Conservation (phyloP, 345 rosid genomes). For the Euphorbia tirucalli region DNA sequence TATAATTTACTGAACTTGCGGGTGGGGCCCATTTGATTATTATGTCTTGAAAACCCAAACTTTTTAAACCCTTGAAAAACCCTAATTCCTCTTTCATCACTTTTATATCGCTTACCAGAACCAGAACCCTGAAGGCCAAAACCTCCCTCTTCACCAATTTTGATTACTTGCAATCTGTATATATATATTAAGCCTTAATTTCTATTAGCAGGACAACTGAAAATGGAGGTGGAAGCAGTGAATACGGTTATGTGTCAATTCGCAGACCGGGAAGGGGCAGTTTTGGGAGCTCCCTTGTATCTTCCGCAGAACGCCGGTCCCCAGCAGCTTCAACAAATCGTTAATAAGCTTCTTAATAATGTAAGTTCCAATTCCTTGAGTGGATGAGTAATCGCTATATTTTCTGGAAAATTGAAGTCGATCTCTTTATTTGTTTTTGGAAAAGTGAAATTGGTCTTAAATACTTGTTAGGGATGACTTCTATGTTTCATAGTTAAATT, state of each 20-base stretch:
- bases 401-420: neutral
- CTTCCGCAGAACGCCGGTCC: constrained; percentile 84
- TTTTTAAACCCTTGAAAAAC: constrained; percentile 12
- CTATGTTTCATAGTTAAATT: neutral
- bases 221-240: constrained; percentile 27
- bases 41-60: neutral
- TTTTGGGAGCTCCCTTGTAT: constrained; percentile 68
- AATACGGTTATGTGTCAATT: constrained; percentile 68
- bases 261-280: constrained; percentile 73
- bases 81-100: neutral
- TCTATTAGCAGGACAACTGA: neutral
- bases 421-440: too few relatives aligned
- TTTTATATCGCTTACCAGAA: neutral
- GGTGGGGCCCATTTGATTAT: too few relatives aligned
- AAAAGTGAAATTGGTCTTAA: neutral
- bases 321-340: constrained; percentile 76
- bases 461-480: neutral
- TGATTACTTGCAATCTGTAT: neutral
- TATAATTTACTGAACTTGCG: too few relatives aligned
- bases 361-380: constrained; percentile 28
- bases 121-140: neutral
- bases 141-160: neutral
- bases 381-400: neutral
- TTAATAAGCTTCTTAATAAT: constrained; percentile 72
- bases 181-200: neutral